These are phyloP conservation scores for Coemansia sp. DNA, from an alignment of 192 early-diverging fungal species.

Conservation along the genomic window DNA sequence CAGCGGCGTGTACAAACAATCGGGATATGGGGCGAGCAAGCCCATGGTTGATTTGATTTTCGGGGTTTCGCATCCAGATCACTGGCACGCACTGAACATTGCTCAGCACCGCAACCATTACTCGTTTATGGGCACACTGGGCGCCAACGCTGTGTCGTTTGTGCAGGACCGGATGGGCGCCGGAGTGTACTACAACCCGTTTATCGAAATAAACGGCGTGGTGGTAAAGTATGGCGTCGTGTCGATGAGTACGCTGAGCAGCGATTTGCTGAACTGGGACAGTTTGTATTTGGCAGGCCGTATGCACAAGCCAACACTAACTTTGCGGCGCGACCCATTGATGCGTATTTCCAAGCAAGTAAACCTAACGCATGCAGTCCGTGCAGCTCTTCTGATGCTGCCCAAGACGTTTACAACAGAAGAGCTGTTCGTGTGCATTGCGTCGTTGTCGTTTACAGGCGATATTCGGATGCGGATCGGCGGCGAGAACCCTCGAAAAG, in stretches of 20 bases:
- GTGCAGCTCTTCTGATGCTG: slow-evolving; percentile 79
- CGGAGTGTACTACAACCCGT: slow-evolving; percentile 94
- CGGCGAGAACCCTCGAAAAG: slow-evolving; percentile 96
- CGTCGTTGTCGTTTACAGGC: slow-evolving; percentile 83
- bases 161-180: slow-evolving; percentile 88
- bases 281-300: slow-evolving; percentile 94
- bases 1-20: slow-evolving; percentile 89
- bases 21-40: slow-evolving; percentile 66
- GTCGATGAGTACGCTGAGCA: slow-evolving; percentile 80
- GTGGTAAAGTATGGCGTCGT: slow-evolving; percentile 96
- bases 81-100: slow-evolving; percentile 97
- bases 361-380: slow-evolving; percentile 83
- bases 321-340: slow-evolving; percentile 46
- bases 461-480: slow-evolving; percentile 91
- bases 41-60: slow-evolving; percentile 97
- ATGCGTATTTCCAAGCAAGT: slow-evolving; percentile 62
- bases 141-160: slow-evolving; percentile 65
- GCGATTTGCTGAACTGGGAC: slow-evolving; percentile 93
- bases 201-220: slow-evolving; percentile 82
- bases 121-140: slow-evolving; percentile 74
- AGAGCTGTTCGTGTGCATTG: slow-evolving; percentile 80
- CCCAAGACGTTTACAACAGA: slow-evolving; percentile 78
- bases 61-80: slow-evolving; percentile 90
- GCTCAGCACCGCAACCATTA: slow-evolving; percentile 92
- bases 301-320: slow-evolving; percentile 87